Conservation (phyloP, 371 early-diverging fungal species). For the Mortierella sp. region DNA sequence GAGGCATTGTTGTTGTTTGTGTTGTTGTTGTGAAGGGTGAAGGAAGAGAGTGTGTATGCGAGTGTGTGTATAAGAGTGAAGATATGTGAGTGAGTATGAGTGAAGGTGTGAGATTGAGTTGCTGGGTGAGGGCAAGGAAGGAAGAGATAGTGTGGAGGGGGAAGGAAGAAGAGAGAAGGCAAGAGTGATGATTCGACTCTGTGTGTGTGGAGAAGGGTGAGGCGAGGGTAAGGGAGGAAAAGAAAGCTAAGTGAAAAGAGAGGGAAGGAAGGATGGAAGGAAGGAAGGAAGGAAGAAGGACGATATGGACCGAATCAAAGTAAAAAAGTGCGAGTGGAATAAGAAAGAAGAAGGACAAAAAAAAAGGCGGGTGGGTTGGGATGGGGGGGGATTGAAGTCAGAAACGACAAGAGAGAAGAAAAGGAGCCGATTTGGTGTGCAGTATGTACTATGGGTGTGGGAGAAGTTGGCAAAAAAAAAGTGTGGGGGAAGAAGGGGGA, state of each 20-base stretch:
- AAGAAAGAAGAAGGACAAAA: background rate
- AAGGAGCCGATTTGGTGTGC: background rate
- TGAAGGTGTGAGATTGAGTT: background rate
- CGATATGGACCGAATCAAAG: background rate
- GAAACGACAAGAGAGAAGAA: no score
- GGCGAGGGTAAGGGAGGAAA: background rate
- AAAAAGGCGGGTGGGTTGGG: conserved; percentile 1
- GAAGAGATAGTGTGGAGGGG: background rate
- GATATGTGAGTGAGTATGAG: background rate
- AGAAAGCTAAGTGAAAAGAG: background rate
- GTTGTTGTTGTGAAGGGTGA: background rate
- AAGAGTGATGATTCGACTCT: conserved; percentile 27
- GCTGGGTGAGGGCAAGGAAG: background rate
- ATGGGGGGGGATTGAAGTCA: background rate
- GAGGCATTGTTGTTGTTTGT: conserved; percentile 29
- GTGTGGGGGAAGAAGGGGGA: conserved; percentile 5
- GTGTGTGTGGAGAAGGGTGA: conserved; percentile 1
- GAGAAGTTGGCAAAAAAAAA: background rate
- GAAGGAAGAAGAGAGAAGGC: background rate
- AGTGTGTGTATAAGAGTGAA: background rate
- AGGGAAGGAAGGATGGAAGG: background rate
- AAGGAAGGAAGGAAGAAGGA: background rate
- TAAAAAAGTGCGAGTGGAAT: background rate
- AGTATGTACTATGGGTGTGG: background rate
- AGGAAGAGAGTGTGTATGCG: background rate